A percentile compares a stretch with the other conserved stretches of the same genome.
Evolutionary conservation across 2,329 filamentous ascomycete species (phyloP).

Genomic region (Pyrenophora teres): DNA sequence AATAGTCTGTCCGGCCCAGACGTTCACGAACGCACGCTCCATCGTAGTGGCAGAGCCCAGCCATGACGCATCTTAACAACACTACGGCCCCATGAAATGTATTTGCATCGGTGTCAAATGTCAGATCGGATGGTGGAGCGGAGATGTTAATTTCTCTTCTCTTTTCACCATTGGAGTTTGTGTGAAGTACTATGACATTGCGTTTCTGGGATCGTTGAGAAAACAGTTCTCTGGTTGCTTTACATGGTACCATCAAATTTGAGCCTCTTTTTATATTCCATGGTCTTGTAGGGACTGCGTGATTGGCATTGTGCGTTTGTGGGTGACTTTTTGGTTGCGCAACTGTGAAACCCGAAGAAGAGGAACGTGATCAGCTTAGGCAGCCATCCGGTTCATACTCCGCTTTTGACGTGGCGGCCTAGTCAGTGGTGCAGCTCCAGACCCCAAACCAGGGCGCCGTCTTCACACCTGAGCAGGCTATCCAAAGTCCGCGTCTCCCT

Average conservation of each 20-base stretch:
- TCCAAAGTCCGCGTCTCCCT: too few relatives aligned
- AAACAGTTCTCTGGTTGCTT: conserved; percentile 45
- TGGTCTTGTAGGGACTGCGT: not conserved
- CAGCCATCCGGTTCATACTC: too few relatives aligned
- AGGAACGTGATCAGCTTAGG: too few relatives aligned
- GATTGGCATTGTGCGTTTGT: not conserved
- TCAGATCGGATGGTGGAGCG: conserved; percentile 46
- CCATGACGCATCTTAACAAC: conserved; percentile 17
- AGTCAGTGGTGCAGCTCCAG: too few relatives aligned
- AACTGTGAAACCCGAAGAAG: too few relatives aligned
- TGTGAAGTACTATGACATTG: conserved; percentile 42
- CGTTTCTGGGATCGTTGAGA: conserved; percentile 44
- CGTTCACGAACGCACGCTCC: conserved; percentile 32
- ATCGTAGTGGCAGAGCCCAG: conserved; percentile 22
- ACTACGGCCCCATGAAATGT: conserved; percentile 36
- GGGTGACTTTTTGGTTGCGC: too few relatives aligned
- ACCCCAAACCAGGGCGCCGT: too few relatives aligned
- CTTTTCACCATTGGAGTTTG: conserved; percentile 46
- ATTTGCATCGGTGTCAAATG: conserved; percentile 39
- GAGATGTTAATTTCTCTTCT: conserved; percentile 30
- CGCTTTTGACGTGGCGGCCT: too few relatives aligned
- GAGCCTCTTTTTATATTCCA: conserved; percentile 44
- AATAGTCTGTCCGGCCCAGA: conserved; percentile 35
- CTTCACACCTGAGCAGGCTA: too few relatives aligned
- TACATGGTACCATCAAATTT: conserved; percentile 47